Evolutionary conservation across 768 basidiomycete species (phyloP), one percentile per base, ranked within the genome.

Genomic region (Candolleomyces efflorescens): DNA sequence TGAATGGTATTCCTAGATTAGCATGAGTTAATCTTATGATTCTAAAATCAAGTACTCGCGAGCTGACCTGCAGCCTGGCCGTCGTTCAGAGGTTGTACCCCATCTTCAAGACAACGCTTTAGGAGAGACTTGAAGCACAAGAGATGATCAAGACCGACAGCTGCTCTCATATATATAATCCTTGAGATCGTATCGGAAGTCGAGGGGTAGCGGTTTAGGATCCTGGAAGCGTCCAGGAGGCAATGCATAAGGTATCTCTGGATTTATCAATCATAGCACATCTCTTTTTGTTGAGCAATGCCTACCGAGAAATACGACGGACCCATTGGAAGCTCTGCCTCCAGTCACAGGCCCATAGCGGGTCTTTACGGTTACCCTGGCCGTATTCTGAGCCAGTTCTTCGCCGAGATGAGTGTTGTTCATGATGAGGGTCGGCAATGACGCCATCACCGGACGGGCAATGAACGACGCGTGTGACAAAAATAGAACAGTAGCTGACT

Each of bases 181-280:
- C 66, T 78, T 86, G 15, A 73, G 68, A 45, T 82, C 78, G 58
- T 90, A 92, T 15, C 68, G 73, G 65, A 81, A 84, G 45, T 71
- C 70, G 3, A 71, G 52, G 1, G 88, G 84, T 3, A 91, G 70
- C 0, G 81, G 74, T 23, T 76, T 63, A 3, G 88, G 84, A 64
- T 90, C 84, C 50, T 83, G 71, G 62, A 90, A 91, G 23, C 88
- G 78, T 13, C 65, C 69, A 0, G 87, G 86, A 26, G 86, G 82
- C 15, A 87, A 68, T 2, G 85, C 89, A 65, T 87, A 92, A 4
- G 89, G 87, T 53, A 92, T 73, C 73, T 92, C 88, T 91, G 53
- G 39, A 12, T 37, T 32, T n/a, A 32, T 50, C 11, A n/a, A 27
- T 44, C 24, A 48, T 27, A 46, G 15, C 24, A 37, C 13, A 11